Evolutionary conservation across 495 filamentous ascomycete species (phyloP).

Genomic region (Durotheca rogersii): DNA sequence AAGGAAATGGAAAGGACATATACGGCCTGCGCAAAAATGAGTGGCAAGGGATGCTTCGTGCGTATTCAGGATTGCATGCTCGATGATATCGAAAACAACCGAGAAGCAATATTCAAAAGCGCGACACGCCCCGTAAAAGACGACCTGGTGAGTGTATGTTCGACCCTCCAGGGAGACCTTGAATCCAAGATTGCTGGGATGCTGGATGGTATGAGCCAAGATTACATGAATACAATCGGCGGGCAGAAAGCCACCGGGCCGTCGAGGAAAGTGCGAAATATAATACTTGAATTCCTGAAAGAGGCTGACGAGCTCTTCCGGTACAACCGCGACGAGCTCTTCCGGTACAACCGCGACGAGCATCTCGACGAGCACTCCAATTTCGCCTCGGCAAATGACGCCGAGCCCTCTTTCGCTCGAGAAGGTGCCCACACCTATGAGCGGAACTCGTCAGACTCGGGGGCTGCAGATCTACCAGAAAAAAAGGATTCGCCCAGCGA

Average conservation of each 20-base stretch:
- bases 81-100: constrained; percentile 41
- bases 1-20: constrained; percentile 47
- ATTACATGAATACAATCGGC: constrained; percentile 45
- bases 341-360: constrained; percentile 1
- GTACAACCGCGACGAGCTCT: constrained; percentile 1
- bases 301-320: constrained; percentile 9
- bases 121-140: constrained; percentile 40
- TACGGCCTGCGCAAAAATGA: constrained; percentile 42
- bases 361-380: background rate
- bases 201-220: constrained; percentile 41
- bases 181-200: constrained; percentile 44
- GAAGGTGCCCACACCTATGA: no score
- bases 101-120: constrained; percentile 48
- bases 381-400: background rate
- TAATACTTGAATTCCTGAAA: background rate
- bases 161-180: constrained; percentile 38
- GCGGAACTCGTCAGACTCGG: background rate
- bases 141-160: constrained; percentile 38
- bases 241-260: constrained; percentile 14
- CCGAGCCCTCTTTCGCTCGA: background rate
- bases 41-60: constrained; percentile 49
- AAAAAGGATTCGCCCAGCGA: no score
- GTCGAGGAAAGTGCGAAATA: background rate
- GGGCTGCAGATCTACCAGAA: no score
- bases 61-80: constrained; percentile 54